Evolutionary conservation across 2,329 filamentous ascomycete genomes (phyloP).

Genomic region (Microsporum audouinii): DNA sequence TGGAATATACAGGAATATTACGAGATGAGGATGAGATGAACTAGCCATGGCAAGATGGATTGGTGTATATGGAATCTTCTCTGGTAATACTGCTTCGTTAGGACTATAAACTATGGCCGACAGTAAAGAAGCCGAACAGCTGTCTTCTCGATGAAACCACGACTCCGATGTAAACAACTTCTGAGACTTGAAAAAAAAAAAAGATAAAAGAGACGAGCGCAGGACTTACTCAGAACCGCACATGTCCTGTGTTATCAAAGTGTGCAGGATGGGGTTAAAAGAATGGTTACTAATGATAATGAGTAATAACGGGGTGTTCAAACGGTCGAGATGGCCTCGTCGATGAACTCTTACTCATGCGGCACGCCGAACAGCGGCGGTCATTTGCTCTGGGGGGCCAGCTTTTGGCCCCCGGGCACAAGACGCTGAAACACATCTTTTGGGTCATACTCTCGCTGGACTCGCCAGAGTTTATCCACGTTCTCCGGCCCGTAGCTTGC

Average conservation of each 20-base stretch:
- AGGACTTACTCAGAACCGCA: neutral
- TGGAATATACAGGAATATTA: too few relatives aligned
- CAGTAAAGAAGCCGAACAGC: neutral
- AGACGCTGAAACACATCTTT: conserved; percentile 8
- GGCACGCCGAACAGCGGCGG: neutral
- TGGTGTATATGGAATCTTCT: too few relatives aligned
- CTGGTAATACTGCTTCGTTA: neutral
- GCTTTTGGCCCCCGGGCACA: conserved; percentile 10
- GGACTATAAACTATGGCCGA: neutral
- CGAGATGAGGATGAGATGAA: too few relatives aligned
- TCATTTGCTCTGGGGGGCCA: neutral
- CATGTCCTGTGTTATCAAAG: neutral
- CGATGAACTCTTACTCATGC: neutral
- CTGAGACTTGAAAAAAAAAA: neutral
- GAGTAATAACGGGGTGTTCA: neutral
- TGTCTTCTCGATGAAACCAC: neutral
- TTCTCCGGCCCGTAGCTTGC: conserved; percentile 8
- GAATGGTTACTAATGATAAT: neutral
- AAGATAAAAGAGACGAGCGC: neutral
- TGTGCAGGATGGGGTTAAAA: neutral
- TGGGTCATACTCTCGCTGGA: conserved; percentile 8
- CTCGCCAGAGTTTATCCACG: conserved; percentile 4
- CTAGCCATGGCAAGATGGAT: too few relatives aligned
- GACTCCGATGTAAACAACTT: neutral
- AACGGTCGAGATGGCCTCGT: neutral